phyloP scores from a whole-genome alignment of 1,139 yeast genomes.

The Protomyces macrosporus region DNA sequence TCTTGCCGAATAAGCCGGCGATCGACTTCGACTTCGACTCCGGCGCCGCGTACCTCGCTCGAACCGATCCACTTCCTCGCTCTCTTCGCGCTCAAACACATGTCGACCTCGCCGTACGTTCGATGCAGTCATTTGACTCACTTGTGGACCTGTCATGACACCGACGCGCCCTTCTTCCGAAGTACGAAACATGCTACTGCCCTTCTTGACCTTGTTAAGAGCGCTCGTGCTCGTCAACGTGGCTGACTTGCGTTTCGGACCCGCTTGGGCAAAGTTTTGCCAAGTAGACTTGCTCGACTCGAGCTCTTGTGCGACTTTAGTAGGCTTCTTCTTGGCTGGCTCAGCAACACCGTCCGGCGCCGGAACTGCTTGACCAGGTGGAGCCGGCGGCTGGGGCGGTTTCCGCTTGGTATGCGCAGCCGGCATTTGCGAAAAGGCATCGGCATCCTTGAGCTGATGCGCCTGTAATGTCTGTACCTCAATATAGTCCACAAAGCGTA shows the following conservation, averaged over 20 bases:
- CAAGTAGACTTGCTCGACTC: conserved; percentile 7
- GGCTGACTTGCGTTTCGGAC: conserved; percentile 33
- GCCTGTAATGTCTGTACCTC: conserved; percentile 36
- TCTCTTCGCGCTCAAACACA: conserved; percentile 4
- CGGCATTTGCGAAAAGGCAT: conserved; percentile 8
- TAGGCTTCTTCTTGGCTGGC: conserved; percentile 8
- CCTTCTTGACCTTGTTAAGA: conserved; percentile 35
- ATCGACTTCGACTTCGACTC: not conserved
- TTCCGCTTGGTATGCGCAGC: not conserved
- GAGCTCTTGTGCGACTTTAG: conserved; percentile 3
- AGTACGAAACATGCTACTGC: conserved; percentile 36
- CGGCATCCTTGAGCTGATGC: conserved; percentile 31
- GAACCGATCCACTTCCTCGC: not conserved
- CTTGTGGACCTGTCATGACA: conserved; percentile 34
- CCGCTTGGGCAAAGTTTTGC: conserved; percentile 18
- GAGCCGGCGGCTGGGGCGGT: conserved; percentile 13
- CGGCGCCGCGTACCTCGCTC: not conserved
- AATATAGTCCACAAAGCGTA: conserved; percentile 33
- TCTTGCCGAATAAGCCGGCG: not conserved
- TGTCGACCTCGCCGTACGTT: conserved; percentile 5
- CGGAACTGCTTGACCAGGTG: conserved; percentile 3
- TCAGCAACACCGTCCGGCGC: conserved; percentile 5
- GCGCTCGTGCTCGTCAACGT: conserved; percentile 40
- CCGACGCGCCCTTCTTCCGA: conserved; percentile 37
- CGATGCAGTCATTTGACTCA: conserved; percentile 29